phyloP scores from a whole-genome alignment of 2,329 filamentous ascomycete species.

The Diaporthe destruens region DNA sequence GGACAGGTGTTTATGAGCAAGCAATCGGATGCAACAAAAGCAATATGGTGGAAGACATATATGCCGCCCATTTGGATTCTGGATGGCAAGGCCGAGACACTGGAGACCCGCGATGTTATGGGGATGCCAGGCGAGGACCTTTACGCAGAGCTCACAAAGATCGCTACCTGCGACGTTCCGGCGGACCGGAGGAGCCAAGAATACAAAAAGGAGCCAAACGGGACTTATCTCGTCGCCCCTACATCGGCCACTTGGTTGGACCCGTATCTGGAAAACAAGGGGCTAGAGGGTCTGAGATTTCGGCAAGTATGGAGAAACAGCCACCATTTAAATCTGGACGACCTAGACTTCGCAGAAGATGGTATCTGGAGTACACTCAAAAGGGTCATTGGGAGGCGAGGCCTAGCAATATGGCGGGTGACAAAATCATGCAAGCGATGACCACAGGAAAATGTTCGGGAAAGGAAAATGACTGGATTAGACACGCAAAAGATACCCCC shows the following conservation, averaged over 20 bases:
- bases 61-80: constrained; percentile 85
- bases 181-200: constrained; percentile 67
- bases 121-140: constrained; percentile 73
- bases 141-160: constrained; percentile 67
- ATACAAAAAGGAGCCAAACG: constrained; percentile 71
- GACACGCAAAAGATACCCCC: constrained; percentile 40
- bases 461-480: constrained; percentile 30
- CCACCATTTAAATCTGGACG: constrained; percentile 81
- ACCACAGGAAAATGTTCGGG: constrained; percentile 37
- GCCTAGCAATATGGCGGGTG: constrained; percentile 73
- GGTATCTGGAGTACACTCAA: constrained; percentile 79
- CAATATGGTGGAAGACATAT: constrained; percentile 90
- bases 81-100: constrained; percentile 78
- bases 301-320: constrained; percentile 77
- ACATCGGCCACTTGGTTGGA: constrained; percentile 79
- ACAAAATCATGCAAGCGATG: constrained; percentile 67
- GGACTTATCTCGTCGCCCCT: constrained; percentile 80
- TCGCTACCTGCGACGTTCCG: constrained; percentile 73
- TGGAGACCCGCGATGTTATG: constrained; percentile 81
- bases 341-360: constrained; percentile 83
- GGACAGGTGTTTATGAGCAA: constrained; percentile 81
- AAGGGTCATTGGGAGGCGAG: constrained; percentile 74
- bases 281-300: constrained; percentile 71
- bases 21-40: constrained; percentile 75
- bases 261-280: constrained; percentile 70